Evolutionary conservation across 2,329 filamentous ascomycete genomes (phyloP), one percentile per base, ranked within the genome.

Genomic region (Xylaria sp.): DNA sequence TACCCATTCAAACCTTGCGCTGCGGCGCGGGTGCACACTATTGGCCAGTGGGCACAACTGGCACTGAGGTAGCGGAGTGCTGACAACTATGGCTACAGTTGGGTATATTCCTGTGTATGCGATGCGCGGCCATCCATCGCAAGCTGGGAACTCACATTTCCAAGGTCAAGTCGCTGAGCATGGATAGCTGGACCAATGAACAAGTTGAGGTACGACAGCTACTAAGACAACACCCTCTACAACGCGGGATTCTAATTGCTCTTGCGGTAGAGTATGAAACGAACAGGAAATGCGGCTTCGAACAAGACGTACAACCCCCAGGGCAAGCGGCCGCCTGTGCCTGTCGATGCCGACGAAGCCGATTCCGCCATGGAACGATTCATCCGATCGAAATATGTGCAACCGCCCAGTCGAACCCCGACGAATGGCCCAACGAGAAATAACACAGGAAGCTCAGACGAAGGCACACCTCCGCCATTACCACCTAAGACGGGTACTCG

Each of bases 81-180:
- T 75, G 69, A 76, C 72, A 59, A 71, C 44, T 25, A 57, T 70
- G 64, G 33, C 45, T 71, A 50, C 77, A 97, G 92, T 84, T 99
- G 81, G 96, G 96, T 67, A 89, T 98, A 71, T 99, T 99, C 79
- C 85, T 99, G 57, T 99, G 96, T 82, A 96, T 99, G 92, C 93
- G 96, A 78, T 99, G 96, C 84, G 96, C 94, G 61, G 88, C 94
- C 61, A 87, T 98, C 76, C 96, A 99, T 83, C 92, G 96, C 77
- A 98, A 98, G 81, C 85, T 99, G 76, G 96, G 96, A 68, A 98
- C 96, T 45, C 96, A 99, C 80, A 93, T 99, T 70, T 97, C 94
- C 72, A 99, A 99, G 80, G 94, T 99, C 83, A 99, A 99, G 81
- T 98, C 94, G 42, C 81, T 99, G 82, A 98, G 92, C 79, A 98